These are phyloP conservation scores for Diplotaxis tenuifolia DNA, from an alignment of 345 rosid genomes.

Conservation along the genomic window DNA sequence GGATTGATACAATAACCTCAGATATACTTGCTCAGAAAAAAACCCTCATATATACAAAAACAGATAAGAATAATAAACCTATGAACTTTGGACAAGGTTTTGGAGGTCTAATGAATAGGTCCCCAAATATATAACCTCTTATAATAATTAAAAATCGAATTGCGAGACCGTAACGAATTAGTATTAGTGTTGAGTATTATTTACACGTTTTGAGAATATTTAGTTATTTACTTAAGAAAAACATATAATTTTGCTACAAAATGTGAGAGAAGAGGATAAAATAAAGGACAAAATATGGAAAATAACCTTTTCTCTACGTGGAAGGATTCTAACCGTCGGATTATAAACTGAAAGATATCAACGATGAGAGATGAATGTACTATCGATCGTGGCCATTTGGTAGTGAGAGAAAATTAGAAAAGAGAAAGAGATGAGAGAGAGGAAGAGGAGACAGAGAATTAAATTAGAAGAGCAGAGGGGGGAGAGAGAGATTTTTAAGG, in stretches of 20 bases:
- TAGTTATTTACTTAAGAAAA: too few relatives aligned
- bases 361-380: constrained; percentile 8
- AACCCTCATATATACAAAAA: too few relatives aligned
- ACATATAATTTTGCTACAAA: too few relatives aligned
- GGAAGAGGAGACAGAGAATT: constrained; percentile 44
- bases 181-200: background rate
- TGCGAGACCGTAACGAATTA: background rate
- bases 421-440: constrained; percentile 31
- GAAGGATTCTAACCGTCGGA: too few relatives aligned
- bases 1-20: too few relatives aligned
- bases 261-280: too few relatives aligned
- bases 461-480: constrained; percentile 40
- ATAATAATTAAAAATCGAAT: constrained; percentile 21
- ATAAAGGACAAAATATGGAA: too few relatives aligned
- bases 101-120: constrained; percentile 25
- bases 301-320: too few relatives aligned
- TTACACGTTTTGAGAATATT: too few relatives aligned
- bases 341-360: constrained; percentile 27
- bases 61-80: too few relatives aligned
- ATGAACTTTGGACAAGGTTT: constrained; percentile 18
- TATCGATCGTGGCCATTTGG: background rate
- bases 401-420: background rate
- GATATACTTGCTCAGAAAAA: too few relatives aligned
- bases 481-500: constrained; percentile 38
- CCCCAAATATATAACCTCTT: constrained; percentile 23